phyloP scores from a whole-genome alignment of 306 rosid species.

The Boehmeria nivea region DNA sequence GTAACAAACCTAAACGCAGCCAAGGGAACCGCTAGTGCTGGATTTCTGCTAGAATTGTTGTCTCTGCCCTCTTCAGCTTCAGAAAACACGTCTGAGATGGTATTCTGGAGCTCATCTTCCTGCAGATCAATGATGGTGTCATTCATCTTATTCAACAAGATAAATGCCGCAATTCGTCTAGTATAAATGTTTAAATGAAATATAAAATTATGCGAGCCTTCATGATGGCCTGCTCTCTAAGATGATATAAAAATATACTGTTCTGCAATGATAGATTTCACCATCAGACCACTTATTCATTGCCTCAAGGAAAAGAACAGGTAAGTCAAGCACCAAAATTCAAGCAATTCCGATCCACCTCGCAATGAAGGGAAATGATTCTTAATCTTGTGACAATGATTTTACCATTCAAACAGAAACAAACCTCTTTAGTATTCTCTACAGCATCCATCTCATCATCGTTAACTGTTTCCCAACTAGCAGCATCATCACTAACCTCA shows the following conservation, averaged over 20 bases:
- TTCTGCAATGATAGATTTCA: conserved; percentile 3
- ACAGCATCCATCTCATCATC: conserved; percentile 65
- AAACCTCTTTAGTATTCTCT: conserved; percentile 62
- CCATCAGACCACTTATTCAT: neutral
- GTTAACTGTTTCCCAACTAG: conserved; percentile 96
- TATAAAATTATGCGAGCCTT: no score
- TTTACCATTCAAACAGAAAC: conserved; percentile 32
- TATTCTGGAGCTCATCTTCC: conserved; percentile 56
- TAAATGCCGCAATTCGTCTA: conserved; percentile 13
- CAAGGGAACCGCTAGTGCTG: conserved; percentile 80
- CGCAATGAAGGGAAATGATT: conserved; percentile 13
- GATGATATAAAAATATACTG: neutral
- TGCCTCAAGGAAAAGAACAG: neutral
- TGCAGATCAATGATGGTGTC: conserved; percentile 29
- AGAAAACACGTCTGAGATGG: conserved; percentile 39
- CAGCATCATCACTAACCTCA: conserved; percentile 80
- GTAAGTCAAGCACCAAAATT: neutral
- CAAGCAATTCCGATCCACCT: conserved; percentile 9
- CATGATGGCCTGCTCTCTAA: conserved; percentile 14
- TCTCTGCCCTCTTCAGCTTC: conserved; percentile 64
- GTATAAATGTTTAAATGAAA: no score
- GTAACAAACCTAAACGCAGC: conserved; percentile 84
- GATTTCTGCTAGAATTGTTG: conserved; percentile 46
- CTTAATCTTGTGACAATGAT: conserved; percentile 15
- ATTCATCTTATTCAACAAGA: conserved; percentile 19